Base-by-base conservation (phyloP, 441 rosid species). In the Jatropha podagrica region DNA sequence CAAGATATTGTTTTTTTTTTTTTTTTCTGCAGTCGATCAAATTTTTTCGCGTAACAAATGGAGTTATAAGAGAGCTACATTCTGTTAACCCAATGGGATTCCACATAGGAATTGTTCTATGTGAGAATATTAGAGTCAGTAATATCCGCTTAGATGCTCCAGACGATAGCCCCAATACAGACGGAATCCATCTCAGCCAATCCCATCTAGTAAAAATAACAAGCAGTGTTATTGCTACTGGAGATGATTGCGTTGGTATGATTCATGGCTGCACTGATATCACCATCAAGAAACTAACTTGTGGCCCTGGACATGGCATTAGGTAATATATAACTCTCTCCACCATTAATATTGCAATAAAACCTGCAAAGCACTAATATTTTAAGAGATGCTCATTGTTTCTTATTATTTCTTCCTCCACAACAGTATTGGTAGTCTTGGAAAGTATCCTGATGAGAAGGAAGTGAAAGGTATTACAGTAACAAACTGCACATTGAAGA, bases 281-380 rank as follows among this genome's bases (percentile, higher is more conserved):
- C 64, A 83, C 71, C 62, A n/a, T 91, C 68, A 77, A 78, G 40
- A 82, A 83, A 6, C 85, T 93, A 32, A 23, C 8, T 2, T 93
- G 98, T 12, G 98, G 97, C 66, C 95, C 95, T 0, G 98, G 95
- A 48, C 97, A 93, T 65, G 97, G 97, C 55, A 38, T 90, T 77
- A 91, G 93, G 93, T 89, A 80, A n/a, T 7, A 14, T 11, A 17
- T 44, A 26, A 65, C 51, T 51, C 56, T 32, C 32, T 32, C 32
- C 32, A 32, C 32, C 32, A 32, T 32, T 32, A 32, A 32, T 32
- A 2, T 32, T 32, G 32, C 32, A 32, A 32, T 32, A 15, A 12
- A 51, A 12, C 17, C 56, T 51, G 2, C 6, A 5, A 42, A 8
- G 7, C 48, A 44, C 48, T 44, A 2, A 44, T 6, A 44, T 44